These are phyloP conservation scores for Serendipita vermifera DNA, from an alignment of 768 basidiomycete genomes.

Conservation along the genomic window DNA sequence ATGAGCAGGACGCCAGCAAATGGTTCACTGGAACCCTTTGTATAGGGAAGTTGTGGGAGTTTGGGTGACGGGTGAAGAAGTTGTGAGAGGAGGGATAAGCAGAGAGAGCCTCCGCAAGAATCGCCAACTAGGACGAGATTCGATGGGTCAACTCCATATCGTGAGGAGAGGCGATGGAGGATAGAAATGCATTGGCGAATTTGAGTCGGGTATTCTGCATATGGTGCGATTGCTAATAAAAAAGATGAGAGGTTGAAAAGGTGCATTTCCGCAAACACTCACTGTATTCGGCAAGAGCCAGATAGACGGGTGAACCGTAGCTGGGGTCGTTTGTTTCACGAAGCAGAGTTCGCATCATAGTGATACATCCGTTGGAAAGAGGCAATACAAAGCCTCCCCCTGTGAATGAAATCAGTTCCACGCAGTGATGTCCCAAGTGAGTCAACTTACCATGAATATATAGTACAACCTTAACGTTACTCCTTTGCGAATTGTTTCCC, in stretches of 20 bases:
- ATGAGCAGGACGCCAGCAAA: not conserved
- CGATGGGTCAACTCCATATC: not conserved
- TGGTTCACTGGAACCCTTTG: not conserved
- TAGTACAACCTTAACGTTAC: not conserved
- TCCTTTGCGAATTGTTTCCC: too few relatives aligned
- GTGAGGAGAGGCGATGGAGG: not conserved
- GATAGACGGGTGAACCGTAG: not conserved
- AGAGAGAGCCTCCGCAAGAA: not conserved
- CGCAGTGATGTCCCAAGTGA: not conserved
- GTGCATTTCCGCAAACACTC: not conserved
- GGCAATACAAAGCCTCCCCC: constrained; percentile 4
- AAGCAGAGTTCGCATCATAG: not conserved
- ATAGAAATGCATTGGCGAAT: not conserved
- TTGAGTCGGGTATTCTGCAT: not conserved
- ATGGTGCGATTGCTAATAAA: not conserved
- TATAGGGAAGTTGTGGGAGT: not conserved
- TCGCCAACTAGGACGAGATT: not conserved
- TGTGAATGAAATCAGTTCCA: not conserved
- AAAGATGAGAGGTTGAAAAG: not conserved
- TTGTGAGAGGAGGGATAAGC: not conserved
- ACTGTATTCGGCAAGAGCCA: constrained; percentile 1
- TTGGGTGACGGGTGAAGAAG: not conserved
- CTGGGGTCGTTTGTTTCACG: not conserved
- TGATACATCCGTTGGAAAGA: not conserved
- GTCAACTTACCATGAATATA: not conserved